Base-by-base conservation (phyloP, 805 yeast species). In the Zygosaccharomyces siamensis region DNA sequence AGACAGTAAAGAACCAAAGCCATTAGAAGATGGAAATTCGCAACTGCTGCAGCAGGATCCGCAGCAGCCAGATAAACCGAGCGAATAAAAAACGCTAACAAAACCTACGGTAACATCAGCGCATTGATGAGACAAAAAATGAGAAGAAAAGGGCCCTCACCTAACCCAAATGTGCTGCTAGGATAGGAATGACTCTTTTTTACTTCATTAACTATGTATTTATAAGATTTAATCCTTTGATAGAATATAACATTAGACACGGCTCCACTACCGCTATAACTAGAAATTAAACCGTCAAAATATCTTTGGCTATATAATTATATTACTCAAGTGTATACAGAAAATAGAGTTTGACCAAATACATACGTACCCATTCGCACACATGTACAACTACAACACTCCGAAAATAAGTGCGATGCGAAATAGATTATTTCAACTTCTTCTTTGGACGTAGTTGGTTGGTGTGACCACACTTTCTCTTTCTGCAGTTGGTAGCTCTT, bases 381-480 rank as follows among this genome's bases (percentile, higher is more conserved):
- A 35, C 32, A 37, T 18, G 33, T 43, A 41, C 40, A 46, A 44
- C 39, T 32, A 43, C 36, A 44, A 33, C 21, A 33, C 37, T 33
- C 37, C 21, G 37, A 33, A 33, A 14, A 20, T 45, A 46, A 36
- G 37, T 37, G 28, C 37, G 39, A 48, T 40, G 69, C 67, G 72
- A 73, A 73, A 71, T 68, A 72, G 78, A 74, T 78, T 79, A 90
- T 83, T 90, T 89, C 76, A 89, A 84, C 90, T 92, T 92, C 95
- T 92, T 92, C 95, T 92, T 93, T 80, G 98, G 98, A 84, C 99
- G 89, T 79, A 93, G 88, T 83, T 93, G 99, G 85, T 93, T 93
- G 76, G 97, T 83, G 95, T 93, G 99, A 73, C 99, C 99, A 81
- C 99, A 93, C 86, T 93, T 93, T 89, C 97, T 89, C 98, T 93